These are phyloP conservation scores for Salisapilia sapeloensis DNA, from an alignment of 352 stramenopile species.

Conservation along the genomic window DNA sequence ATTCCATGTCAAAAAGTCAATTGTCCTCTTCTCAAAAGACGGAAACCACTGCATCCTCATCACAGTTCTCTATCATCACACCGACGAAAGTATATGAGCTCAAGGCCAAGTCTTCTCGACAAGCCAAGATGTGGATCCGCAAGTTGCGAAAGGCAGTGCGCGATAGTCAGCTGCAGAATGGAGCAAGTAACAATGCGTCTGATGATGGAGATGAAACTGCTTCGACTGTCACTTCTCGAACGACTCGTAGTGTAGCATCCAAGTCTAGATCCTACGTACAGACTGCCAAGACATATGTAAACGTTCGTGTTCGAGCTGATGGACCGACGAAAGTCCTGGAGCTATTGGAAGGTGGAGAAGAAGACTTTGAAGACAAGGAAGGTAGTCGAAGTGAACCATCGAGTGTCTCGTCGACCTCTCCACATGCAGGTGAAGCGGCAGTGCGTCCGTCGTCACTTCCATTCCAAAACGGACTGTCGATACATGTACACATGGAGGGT, in stretches of 20 bases:
- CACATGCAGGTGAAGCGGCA: constrained; percentile 49
- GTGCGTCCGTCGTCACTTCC: too few relatives aligned
- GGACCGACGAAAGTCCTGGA: constrained; percentile 84
- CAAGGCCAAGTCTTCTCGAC: constrained; percentile 56
- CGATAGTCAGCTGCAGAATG: too few relatives aligned
- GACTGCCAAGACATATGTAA: constrained; percentile 75
- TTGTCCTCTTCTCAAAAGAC: neutral
- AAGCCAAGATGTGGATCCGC: constrained; percentile 51
- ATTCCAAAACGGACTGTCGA: constrained; percentile 50
- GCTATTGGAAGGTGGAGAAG: constrained; percentile 75
- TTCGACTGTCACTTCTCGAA: neutral
- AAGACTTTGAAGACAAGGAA: constrained; percentile 77
- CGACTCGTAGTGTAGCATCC: neutral
- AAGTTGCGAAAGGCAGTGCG: constrained; percentile 47
- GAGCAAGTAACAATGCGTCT: too few relatives aligned
- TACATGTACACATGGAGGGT: constrained; percentile 56
- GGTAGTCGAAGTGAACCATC: constrained; percentile 49
- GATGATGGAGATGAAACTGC: too few relatives aligned
- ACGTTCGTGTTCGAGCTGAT: constrained; percentile 72
- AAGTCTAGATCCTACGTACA: constrained; percentile 18
- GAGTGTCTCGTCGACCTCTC: constrained; percentile 44
- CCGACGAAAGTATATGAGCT: constrained; percentile 75
- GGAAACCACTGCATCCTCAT: constrained; percentile 17
- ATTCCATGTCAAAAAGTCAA: neutral
- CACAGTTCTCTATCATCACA: constrained; percentile 79